These are phyloP conservation scores for Fusarium denticulatum DNA, from an alignment of 2,329 filamentous ascomycete genomes.

Conservation along the genomic window DNA sequence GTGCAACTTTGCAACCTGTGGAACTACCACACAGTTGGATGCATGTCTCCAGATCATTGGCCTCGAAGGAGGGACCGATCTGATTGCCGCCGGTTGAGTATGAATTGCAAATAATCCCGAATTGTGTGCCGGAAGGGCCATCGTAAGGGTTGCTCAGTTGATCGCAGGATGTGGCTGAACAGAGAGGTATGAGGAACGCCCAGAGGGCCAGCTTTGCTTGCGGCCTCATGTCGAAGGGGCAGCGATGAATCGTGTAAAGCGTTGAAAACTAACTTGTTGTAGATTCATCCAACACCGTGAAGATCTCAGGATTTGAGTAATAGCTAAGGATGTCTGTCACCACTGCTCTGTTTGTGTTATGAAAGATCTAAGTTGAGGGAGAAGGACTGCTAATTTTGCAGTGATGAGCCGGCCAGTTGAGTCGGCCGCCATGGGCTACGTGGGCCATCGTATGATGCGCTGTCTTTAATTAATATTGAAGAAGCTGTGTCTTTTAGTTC, in stretches of 20 bases:
- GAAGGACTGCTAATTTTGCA: background rate
- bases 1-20: accelerated
- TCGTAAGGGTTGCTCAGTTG: background rate
- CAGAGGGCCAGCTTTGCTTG: background rate
- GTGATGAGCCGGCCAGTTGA: background rate
- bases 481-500: background rate
- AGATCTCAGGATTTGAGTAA: accelerated
- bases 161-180: too few species aligned
- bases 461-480: background rate
- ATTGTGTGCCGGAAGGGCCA: background rate
- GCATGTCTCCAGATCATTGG: background rate
- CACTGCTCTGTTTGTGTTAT: background rate
- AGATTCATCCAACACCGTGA: accelerated
- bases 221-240: background rate
- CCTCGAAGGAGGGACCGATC: background rate
- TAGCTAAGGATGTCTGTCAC: accelerated
- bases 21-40: accelerated
- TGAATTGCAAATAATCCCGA: background rate
- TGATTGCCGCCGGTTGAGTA: background rate
- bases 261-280: accelerated
- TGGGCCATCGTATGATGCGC: background rate
- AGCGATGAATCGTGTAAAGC: background rate
- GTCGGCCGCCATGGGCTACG: background rate
- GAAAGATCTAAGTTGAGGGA: background rate
- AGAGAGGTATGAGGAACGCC: background rate